phyloP scores from a whole-genome alignment of 306 rosid genomes.

The Trichosanthes cucumerina region DNA sequence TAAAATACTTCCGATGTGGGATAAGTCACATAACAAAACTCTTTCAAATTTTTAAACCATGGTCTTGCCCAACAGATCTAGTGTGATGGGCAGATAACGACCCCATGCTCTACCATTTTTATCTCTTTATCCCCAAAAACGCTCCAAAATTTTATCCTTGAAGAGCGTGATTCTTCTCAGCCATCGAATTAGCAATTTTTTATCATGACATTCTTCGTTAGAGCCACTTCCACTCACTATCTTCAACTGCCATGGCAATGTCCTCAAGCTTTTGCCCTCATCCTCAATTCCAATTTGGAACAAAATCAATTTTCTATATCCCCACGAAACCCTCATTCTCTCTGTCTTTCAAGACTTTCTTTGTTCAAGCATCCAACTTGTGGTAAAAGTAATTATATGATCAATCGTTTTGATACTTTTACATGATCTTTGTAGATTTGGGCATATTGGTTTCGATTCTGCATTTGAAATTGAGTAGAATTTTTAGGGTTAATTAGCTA shows the following conservation, averaged over 20 bases:
- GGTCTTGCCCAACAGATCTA: background rate
- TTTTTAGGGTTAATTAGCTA: background rate
- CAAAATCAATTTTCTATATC: conserved; percentile 16
- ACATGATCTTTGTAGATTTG: background rate
- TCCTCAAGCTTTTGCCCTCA: conserved; percentile 45
- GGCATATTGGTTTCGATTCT: background rate
- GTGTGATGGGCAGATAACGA: background rate
- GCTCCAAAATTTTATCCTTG: background rate
- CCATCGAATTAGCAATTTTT: background rate
- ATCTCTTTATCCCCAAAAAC: conserved; percentile 20
- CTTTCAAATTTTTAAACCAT: too few species aligned
- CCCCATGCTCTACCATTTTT: background rate
- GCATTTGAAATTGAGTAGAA: background rate
- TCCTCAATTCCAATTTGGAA: conserved; percentile 28
- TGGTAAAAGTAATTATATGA: conserved; percentile 19
- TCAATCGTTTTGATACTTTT: background rate
- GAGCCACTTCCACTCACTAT: conserved; percentile 18
- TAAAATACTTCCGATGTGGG: too few species aligned
- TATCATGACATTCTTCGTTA: conserved; percentile 23
- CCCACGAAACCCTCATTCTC: conserved; percentile 15
- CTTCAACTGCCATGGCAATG: conserved; percentile 52
- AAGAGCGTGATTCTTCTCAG: conserved; percentile 19
- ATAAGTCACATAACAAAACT: too few species aligned
- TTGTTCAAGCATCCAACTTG: conserved; percentile 35
- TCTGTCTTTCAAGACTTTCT: conserved; percentile 26